phyloP scores from a whole-genome alignment of 306 rosid species.

The Alnus rubra region DNA sequence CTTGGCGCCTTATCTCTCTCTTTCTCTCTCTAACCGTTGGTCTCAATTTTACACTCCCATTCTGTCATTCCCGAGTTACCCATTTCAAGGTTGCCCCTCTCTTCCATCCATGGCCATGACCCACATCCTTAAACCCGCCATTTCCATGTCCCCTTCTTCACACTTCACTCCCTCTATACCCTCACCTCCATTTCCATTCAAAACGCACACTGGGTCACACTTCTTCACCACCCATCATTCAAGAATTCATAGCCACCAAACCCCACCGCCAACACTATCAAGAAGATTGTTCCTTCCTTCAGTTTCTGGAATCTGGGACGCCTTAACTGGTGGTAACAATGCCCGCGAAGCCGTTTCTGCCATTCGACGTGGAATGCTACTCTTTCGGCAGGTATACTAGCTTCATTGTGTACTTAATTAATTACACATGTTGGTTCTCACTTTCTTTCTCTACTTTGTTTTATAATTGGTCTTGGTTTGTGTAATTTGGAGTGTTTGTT shows the following conservation, averaged over 20 bases:
- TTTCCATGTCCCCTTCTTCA: too few relatives aligned
- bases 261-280: conserved; percentile 35
- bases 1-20: conserved; percentile 53
- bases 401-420: not conserved
- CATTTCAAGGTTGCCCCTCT: too few relatives aligned
- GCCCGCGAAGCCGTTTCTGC: conserved; percentile 64
- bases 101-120: too few relatives aligned
- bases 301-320: conserved; percentile 83
- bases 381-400: conserved; percentile 62
- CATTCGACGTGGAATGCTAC: conserved; percentile 79
- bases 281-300: conserved; percentile 70
- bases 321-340: conserved; percentile 69
- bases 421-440: not conserved
- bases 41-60: too few relatives aligned
- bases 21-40: not conserved
- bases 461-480: not conserved
- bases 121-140: too few relatives aligned
- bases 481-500: conserved; percentile 12
- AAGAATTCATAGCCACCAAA: conserved; percentile 12
- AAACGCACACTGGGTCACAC: conserved; percentile 19
- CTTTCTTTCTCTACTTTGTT: not conserved
- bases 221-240: conserved; percentile 31
- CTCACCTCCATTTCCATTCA: conserved; percentile 25
- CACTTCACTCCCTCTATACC: too few relatives aligned
- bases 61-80: too few relatives aligned